Percentiles rank a stretch among this genome's conserved stretches.
Evolutionary conservation across 192 early-diverging fungal species (phyloP).

Genomic region (Coemansia sp.): DNA sequence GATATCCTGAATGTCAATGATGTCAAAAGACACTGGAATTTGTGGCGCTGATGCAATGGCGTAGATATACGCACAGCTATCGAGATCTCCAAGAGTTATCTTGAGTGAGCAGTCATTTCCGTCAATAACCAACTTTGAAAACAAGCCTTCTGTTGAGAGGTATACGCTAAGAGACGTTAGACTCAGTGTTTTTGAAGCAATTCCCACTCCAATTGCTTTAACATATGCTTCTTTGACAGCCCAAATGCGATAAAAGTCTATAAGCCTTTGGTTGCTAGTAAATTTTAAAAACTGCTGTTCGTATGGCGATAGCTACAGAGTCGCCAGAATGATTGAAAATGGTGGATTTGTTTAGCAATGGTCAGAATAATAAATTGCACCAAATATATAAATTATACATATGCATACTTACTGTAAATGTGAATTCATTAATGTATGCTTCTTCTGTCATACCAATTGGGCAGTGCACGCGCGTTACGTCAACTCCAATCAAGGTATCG

Average conservation of each 20-base stretch:
- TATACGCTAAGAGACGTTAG: slow-evolving; percentile 18
- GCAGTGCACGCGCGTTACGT: slow-evolving; percentile 22
- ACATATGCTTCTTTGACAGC: slow-evolving; percentile 44
- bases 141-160: neutral
- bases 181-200: slow-evolving; percentile 8
- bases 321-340: neutral
- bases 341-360: neutral
- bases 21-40: slow-evolving; percentile 1
- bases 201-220: slow-evolving; percentile 36
- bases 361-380: no score
- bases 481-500: slow-evolving; percentile 24
- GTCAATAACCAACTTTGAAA: neutral
- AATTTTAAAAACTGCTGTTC: slow-evolving; percentile 13
- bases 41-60: slow-evolving; percentile 3
- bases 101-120: neutral
- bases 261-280: slow-evolving; percentile 5
- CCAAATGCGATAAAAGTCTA: slow-evolving; percentile 43
- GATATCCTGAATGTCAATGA: neutral
- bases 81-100: neutral
- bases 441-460: slow-evolving; percentile 12
- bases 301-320: slow-evolving; percentile 24
- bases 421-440: slow-evolving; percentile 32
- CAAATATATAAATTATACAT: no score
- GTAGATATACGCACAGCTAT: neutral
- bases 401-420: slow-evolving; percentile 14